Evolutionary conservation across 768 basidiomycete genomes (phyloP).

Genomic region (Naganishia vishniacii): DNA sequence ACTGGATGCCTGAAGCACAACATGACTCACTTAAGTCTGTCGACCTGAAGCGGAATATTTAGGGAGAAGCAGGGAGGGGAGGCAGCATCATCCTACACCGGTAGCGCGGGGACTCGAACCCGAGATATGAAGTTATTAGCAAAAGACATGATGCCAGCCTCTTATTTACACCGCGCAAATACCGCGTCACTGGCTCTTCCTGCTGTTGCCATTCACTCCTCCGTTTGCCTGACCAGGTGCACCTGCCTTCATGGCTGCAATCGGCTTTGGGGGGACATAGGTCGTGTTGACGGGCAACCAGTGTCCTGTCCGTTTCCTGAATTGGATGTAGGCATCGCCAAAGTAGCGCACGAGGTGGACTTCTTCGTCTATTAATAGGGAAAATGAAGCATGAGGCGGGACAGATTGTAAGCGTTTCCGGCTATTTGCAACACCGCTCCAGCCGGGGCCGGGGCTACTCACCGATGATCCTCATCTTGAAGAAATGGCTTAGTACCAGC

Average conservation of each 20-base stretch:
- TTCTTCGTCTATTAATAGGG: constrained; percentile 65
- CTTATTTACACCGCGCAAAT: no score
- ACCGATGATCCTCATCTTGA: constrained; percentile 73
- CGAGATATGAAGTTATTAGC: no score
- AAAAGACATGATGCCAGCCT: no score
- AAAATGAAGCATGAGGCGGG: constrained; percentile 15
- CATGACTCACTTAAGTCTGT: no score
- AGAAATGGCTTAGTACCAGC: constrained; percentile 76
- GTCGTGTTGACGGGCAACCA: constrained; percentile 58
- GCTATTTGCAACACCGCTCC: no score
- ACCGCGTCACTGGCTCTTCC: not conserved
- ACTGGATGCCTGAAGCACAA: no score
- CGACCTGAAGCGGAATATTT: no score
- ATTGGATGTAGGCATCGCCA: constrained; percentile 74
- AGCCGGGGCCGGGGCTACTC: no score
- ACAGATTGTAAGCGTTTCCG: no score
- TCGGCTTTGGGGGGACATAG: not conserved
- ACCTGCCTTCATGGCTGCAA: not conserved
- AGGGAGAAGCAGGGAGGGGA: no score
- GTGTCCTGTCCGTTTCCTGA: constrained; percentile 72
- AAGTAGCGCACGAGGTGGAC: constrained; percentile 74
- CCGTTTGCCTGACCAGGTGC: not conserved
- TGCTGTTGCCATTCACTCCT: not conserved
- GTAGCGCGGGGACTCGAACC: no score
- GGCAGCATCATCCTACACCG: no score